Evolutionary conservation across 1,139 yeast species (phyloP).

Genomic region (Diutina catenulata): DNA sequence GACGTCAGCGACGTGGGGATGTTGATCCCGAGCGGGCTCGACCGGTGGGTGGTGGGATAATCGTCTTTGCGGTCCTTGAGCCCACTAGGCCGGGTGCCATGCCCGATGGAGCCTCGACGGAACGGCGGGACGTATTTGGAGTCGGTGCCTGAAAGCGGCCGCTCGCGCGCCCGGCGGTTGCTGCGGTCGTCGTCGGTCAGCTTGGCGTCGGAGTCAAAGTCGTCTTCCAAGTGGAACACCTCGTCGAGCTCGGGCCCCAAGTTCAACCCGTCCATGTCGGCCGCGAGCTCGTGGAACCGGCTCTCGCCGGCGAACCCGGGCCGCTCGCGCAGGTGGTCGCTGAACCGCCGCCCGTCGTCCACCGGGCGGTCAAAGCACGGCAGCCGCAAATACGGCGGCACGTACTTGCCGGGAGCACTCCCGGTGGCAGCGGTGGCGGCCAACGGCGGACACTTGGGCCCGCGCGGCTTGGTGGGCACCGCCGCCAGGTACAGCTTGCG

Average conservation of each 20-base stretch:
- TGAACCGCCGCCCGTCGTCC: neutral
- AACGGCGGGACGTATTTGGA: conserved; percentile 56
- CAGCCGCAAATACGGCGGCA: conserved; percentile 35
- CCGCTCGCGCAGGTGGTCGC: too few species aligned
- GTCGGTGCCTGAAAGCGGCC: conserved; percentile 5
- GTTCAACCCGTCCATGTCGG: conserved; percentile 25
- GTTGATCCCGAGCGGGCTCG: too few species aligned
- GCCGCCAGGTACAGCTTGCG: conserved; percentile 5
- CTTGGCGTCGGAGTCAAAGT: conserved; percentile 12
- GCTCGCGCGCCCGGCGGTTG: conserved; percentile 3
- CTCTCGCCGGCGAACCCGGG: too few species aligned
- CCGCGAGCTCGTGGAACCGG: conserved; percentile 23
- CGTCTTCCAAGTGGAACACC: conserved; percentile 36
- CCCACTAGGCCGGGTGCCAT: conserved; percentile 42
- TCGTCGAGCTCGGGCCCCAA: conserved; percentile 21
- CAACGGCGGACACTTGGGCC: neutral
- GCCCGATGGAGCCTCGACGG: conserved; percentile 37
- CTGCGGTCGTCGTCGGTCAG: conserved; percentile 4
- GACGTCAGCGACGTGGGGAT: conserved; percentile 4
- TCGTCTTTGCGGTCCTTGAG: conserved; percentile 75
- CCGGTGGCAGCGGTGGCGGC: neutral
- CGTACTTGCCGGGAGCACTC: conserved; percentile 21
- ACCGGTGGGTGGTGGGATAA: conserved; percentile 84
- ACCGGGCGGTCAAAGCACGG: conserved; percentile 20
- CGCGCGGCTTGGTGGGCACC: neutral